Evolutionary conservation across 2,329 filamentous ascomycete genomes (phyloP), one percentile per base, ranked within the genome.

Genomic region (Talaromyces islandicus): DNA sequence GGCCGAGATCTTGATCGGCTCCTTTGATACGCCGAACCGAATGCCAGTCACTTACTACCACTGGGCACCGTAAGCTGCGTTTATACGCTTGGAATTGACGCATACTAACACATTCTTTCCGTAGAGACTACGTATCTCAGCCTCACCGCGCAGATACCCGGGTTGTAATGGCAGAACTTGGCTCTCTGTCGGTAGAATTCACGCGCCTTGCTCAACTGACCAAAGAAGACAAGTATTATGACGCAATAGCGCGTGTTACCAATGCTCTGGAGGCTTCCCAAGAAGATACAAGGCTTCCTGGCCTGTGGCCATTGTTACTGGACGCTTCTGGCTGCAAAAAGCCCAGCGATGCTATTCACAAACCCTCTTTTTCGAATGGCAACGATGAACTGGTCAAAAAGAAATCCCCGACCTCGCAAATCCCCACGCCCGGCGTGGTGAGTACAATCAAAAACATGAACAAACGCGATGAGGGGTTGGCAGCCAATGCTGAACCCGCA

Each of bases 11-110:
- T 78, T 96, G 32, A 91, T 92, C 78, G 86, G 88, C 57, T 84
- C 89, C 4, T 96, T 96, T 68, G 91, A 96, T 74, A 97, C 93
- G 0, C 92, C 92, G 0, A 97, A 97, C 73, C 86, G 91, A 66
- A 95, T 97, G 90, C 92, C 93, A 2, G 77, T 91, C 6, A 82
- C 91, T 5, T 92, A 88, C 74, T 95, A 93, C 75, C 78, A 82
- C 63, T 96, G 89, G 90, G 83, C 85, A 67, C 89, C 88, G 65
- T 83, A 69, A 72, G 77, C 76, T 58, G 14, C 21, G 46, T 29
- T 29, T 55, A 19, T 58, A 30, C 43, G 32, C 35, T 58, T 50
- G 24, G 19, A 30, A 35, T 30, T 4, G 19, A 25, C 12, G 27
- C 1, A 55, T 25, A 14, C 41, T 58, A 64, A 50, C 54, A 60